phyloP scores from a whole-genome alignment of 2,329 filamentous ascomycete genomes.

The Dothidotthia symphoricarpi region DNA sequence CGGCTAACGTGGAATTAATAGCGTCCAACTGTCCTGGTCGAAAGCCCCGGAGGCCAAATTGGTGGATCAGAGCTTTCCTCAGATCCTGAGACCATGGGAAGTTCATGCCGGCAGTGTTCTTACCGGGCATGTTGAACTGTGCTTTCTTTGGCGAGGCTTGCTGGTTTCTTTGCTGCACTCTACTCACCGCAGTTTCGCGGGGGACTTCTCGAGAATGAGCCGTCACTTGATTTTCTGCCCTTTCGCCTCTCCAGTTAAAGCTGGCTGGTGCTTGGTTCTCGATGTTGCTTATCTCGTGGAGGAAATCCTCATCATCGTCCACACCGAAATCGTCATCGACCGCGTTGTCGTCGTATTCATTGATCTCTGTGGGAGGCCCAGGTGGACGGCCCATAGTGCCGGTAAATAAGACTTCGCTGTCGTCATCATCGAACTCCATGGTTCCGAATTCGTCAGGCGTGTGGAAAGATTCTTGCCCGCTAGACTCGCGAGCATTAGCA shows the following conservation, averaged over 20 bases:
- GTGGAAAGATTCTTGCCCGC: slow-evolving; percentile 9
- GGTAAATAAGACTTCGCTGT: slow-evolving; percentile 18
- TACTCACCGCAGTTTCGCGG: slow-evolving; percentile 31
- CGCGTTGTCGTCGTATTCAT: slow-evolving; percentile 11
- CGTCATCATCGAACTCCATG: slow-evolving; percentile 26
- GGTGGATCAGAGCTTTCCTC: slow-evolving; percentile 72
- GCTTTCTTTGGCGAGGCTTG: slow-evolving; percentile 31
- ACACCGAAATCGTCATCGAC: slow-evolving; percentile 31
- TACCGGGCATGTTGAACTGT: slow-evolving; percentile 23
- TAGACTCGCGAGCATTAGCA: slow-evolving; percentile 3
- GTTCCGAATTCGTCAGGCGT: slow-evolving; percentile 25
- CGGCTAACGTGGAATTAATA: slow-evolving; percentile 86
- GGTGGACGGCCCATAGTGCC: slow-evolving; percentile 21
- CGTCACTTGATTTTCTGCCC: slow-evolving; percentile 13
- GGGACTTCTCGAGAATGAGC: slow-evolving; percentile 26
- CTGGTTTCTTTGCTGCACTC: slow-evolving; percentile 12
- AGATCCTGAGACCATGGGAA: slow-evolving; percentile 82
- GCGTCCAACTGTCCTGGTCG: slow-evolving; percentile 89
- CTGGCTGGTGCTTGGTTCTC: slow-evolving; percentile 38
- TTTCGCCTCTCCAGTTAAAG: slow-evolving; percentile 33
- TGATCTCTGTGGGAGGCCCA: slow-evolving; percentile 6
- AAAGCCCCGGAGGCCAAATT: slow-evolving; percentile 83
- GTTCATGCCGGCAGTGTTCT: slow-evolving; percentile 44
- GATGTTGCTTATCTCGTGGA: slow-evolving; percentile 45
- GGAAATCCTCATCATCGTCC: slow-evolving; percentile 35